Percentiles rank a stretch among this genome's conserved stretches.
phyloP scores from a whole-genome alignment of 345 rosid species.

The Toxicodendron radicans region DNA sequence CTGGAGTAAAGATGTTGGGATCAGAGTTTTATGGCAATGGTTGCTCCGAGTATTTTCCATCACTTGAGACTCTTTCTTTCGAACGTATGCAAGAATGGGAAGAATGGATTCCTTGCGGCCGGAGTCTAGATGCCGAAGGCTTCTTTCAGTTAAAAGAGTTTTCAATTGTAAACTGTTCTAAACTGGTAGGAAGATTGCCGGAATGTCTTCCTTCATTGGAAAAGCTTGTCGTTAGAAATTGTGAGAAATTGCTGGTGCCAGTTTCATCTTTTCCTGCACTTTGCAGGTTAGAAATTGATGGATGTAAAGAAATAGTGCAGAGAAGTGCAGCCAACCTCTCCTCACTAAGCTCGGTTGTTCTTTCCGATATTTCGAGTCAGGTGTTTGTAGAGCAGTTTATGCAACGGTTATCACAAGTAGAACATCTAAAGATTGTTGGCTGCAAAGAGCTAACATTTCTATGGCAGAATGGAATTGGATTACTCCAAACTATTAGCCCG shows the following conservation, averaged over 20 bases:
- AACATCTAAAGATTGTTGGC: conserved; percentile 3
- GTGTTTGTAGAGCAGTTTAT: background rate
- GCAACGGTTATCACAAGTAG: background rate
- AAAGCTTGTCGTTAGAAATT: conserved; percentile 7
- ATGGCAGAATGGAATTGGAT: background rate
- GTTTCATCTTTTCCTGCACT: conserved; percentile 17
- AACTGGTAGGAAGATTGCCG: conserved; percentile 27
- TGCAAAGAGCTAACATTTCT: background rate
- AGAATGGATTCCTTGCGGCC: conserved; percentile 29
- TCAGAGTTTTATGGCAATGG: conserved; percentile 12
- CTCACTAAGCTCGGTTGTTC: background rate
- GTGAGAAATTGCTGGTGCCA: conserved; percentile 7
- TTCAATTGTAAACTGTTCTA: conserved; percentile 30
- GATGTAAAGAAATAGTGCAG: conserved; percentile 3
- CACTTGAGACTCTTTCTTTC: conserved; percentile 20
- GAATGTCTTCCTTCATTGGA: conserved; percentile 19
- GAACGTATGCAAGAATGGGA: conserved; percentile 33
- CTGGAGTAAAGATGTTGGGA: conserved; percentile 8
- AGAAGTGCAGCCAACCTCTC: background rate
- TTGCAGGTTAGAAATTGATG: conserved; percentile 3
- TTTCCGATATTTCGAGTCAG: background rate
- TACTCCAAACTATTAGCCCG: background rate
- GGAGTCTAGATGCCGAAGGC: conserved; percentile 7
- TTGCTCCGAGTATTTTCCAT: conserved; percentile 18
- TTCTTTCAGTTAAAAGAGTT: conserved; percentile 34